Evolutionary conservation across 768 basidiomycete species (phyloP).

Genomic region (Strobilomyces dryophilus): DNA sequence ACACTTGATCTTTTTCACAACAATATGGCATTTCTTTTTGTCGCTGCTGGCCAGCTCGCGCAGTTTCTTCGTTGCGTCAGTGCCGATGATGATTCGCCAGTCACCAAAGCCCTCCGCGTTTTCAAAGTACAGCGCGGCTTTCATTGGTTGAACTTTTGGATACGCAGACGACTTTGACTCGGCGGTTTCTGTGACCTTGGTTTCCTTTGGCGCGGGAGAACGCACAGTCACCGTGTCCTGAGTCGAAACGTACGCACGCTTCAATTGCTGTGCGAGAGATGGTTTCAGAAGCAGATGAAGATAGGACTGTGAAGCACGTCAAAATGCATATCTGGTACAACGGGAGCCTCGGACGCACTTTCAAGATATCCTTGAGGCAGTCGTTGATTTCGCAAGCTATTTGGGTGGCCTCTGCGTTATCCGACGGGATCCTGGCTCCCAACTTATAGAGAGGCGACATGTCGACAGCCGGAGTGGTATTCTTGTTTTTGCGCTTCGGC

Average conservation of each 20-base stretch:
- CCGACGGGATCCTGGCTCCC: conserved; percentile 24
- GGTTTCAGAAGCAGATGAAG: conserved; percentile 20
- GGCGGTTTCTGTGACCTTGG: neutral
- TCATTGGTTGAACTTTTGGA: conserved; percentile 53
- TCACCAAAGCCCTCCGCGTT: conserved; percentile 57
- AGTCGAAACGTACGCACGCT: conserved; percentile 7
- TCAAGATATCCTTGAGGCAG: conserved; percentile 25
- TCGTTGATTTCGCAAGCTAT: conserved; percentile 16
- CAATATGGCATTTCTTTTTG: conserved; percentile 44
- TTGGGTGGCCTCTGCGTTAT: conserved; percentile 13
- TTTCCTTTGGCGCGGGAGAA: neutral
- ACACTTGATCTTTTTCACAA: conserved; percentile 68
- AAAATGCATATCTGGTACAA: neutral
- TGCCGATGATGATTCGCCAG: conserved; percentile 58
- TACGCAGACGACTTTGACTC: conserved; percentile 29
- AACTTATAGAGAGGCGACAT: conserved; percentile 28
- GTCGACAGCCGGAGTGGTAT: conserved; percentile 19
- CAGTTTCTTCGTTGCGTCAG: conserved; percentile 45
- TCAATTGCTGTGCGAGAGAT: conserved; percentile 7
- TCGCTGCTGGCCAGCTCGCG: conserved; percentile 45
- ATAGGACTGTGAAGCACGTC: conserved; percentile 21
- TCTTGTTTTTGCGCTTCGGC: conserved; percentile 16
- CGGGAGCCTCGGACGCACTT: conserved; percentile 17
- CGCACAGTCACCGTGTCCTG: neutral
- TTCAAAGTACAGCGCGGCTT: conserved; percentile 58